Evolutionary conservation across 2,329 filamentous ascomycete genomes (phyloP), one percentile per base, ranked within the genome.

Genomic region (Parasarocladium wereldwijsianum): DNA sequence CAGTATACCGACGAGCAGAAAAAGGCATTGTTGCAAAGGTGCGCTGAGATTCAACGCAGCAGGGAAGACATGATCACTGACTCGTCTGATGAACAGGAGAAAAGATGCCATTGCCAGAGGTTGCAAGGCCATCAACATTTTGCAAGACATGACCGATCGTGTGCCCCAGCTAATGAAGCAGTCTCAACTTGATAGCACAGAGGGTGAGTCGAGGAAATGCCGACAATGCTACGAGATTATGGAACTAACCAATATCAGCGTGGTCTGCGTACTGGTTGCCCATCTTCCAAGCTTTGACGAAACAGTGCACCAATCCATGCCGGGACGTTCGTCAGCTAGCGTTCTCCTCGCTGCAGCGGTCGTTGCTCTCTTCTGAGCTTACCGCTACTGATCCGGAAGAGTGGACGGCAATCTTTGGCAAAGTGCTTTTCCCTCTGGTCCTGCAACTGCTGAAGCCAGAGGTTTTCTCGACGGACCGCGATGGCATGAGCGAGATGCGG

Each of bases 251-350:
- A 23, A 19, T 5, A 26, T n/a, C 38, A 81, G 90, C 90, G 10
- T 98, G 90, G 90, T 85, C 84, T 29, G 84, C 90, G 7, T 98
- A 98, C 51, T 98, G 90, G 90, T 76, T 86, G 10, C 90, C 87
- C 2, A 85, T 98, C 16, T 90, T 98, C 54, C 74, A 84, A 41
- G 81, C 84, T 5, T 60, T 98, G 12, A 90, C 81, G 3, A 74
- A 73, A 4, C 90, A 98, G 55, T 94, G 86, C 54, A 82, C 83
- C 32, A 98, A 96, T 48, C 85, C 86, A 1, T 94, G 85, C 46
- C 79, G 87, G 32, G 86, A 94, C 43, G 83, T 98, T 35, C 76
- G 90, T 3, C 81, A 93, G 43, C 70, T 92, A 45, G 84, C 90
- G 2, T 83, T 96, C 42, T 74, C 78, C 6, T 83, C 77, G 8